Base-by-base conservation (phyloP, 2,329 filamentous ascomycete genomes). In the Alternaria ventricosa region DNA sequence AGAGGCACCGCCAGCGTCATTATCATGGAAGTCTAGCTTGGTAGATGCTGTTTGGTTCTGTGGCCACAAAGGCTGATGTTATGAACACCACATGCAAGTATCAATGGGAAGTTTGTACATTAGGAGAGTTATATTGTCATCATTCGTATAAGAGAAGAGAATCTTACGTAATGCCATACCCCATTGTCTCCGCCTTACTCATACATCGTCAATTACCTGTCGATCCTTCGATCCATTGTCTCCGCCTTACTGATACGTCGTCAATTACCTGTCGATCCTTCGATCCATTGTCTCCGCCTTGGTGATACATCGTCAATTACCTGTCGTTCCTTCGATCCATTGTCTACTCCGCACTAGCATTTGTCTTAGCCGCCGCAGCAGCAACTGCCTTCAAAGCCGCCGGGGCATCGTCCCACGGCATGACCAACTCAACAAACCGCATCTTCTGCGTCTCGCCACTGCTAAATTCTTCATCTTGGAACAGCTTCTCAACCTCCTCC, bases 381-480 rank as follows among this genome's bases (percentile, higher is more conserved):
- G 92, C 90, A 22, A 91, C 93, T 74, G 89, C 80, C 72, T 90
- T 87, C 70, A 96, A 79, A 6, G 88, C 88, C 51, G 85, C 83
- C 0, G 93, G 93, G 12, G 92, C 92, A 80, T 96, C 93, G 64
- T 93, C 86, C 80, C 87, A 90, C 10, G 89, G 89, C 88, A 96
- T 93, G 74, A 92, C 90, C 54, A 96, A 74, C 83, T 96, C 93
- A 45, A 96, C 92, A 75, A 96, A 89, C 78, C 94, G 85, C 69
- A 90, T 70, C 71, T 77, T 74, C n/a, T 75, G 61, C 28, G 74
- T 79, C n/a, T 77, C 72, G n/a, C 69, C 72, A 23, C 71, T 74
- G 5, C 64, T 63, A 78, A 96, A 94, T 41, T 87, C 82, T 53
- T 87, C 75, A 66, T 94, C 84, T 2, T 81, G 82, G 63, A 96